Base-by-base conservation (phyloP, 805 yeast species). In the Lipomyces sp. region DNA sequence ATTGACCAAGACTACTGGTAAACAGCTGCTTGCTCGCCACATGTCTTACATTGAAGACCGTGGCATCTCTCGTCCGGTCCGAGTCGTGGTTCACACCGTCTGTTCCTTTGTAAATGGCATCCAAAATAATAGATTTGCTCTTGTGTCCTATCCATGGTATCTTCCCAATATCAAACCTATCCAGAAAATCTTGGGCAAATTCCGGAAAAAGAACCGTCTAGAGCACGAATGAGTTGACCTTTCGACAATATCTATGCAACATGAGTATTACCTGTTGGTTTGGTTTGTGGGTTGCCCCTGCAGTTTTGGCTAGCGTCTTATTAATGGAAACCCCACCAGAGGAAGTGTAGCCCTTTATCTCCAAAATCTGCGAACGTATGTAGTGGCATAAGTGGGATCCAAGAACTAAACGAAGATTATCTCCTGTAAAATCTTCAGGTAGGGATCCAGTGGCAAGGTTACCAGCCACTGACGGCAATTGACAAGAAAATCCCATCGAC, bases 251-350 rank as follows among this genome's bases (percentile, higher is more conserved):
- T 4, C 35, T 2, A 59, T 10, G 6, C 30, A 29, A 55, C 37
- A 58, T 4, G 37, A 13, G 10, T 4, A 5, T 13, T 57, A 57
- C 60, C 55, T 61, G 64, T 11, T n/a, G 45, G 48, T 62, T 59
- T 10, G 64, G 64, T 30, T 62, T 62, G 34, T 62, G 35, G 37
- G 13, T 10, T 6, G 62, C 57, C n/a, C 62, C 60, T 13, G 64
- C 64, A 63, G 58, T 62, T 30, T 62, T 62, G 11, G 64, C 54
- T 15, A 57, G 15, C 33, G 51, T 32, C 42, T 62, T 62, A 35
- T 53, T 59, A 55, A 24, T 18, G 3, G 64, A 30, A 11, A 62
- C 56, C 15, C 64, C 64, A 11, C 64, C 64, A 15, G 62, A 57
- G 13, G 64, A 62, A 4, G 64, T 59, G 48, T 60, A 62, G 2